These are phyloP conservation scores for Geranium rotundifolium DNA, from an alignment of 345 rosid genomes.

Conservation along the genomic window DNA sequence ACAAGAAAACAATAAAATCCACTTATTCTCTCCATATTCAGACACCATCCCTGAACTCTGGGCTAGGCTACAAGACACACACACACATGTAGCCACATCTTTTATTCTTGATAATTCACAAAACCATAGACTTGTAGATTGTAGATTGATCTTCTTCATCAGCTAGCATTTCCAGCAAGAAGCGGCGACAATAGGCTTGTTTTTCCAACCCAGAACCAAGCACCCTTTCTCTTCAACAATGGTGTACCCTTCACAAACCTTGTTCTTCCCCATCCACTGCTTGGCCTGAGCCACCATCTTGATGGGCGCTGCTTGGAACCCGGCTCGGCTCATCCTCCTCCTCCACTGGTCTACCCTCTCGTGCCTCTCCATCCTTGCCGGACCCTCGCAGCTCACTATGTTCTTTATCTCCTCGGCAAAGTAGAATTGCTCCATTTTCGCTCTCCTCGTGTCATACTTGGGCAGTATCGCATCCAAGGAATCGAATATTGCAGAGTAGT, in stretches of 20 bases:
- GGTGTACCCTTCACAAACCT: slow-evolving; percentile 36
- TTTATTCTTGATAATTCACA: too few relatives aligned
- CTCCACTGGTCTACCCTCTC: slow-evolving; percentile 60
- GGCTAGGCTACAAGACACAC: too few relatives aligned
- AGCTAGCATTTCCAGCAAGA: slow-evolving; percentile 53
- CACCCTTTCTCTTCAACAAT: slow-evolving; percentile 55
- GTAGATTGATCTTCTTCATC: too few relatives aligned
- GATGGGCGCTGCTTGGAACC: slow-evolving; percentile 44
- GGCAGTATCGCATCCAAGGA: slow-evolving; percentile 44
- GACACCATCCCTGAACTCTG: too few relatives aligned
- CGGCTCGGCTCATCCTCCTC: slow-evolving; percentile 62
- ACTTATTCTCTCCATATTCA: too few relatives aligned
- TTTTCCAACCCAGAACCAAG: slow-evolving; percentile 58
- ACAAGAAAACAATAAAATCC: too few relatives aligned
- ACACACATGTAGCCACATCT: too few relatives aligned
- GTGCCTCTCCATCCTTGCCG: slow-evolving; percentile 40
- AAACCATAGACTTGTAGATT: too few relatives aligned
- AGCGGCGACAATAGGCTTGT: slow-evolving; percentile 48
- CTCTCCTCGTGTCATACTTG: slow-evolving; percentile 49
- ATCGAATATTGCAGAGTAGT: slow-evolving; percentile 50
- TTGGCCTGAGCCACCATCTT: slow-evolving; percentile 42
- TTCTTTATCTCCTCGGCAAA: slow-evolving; percentile 57
- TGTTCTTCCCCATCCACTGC: slow-evolving; percentile 40
- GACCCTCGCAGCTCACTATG: slow-evolving; percentile 58
- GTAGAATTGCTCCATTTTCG: slow-evolving; percentile 57